Percentiles rank a stretch among this genome's conserved stretches.
Evolutionary conservation across 139 green algal species (phyloP).

Genomic region (Chlorella ohadii): DNA sequence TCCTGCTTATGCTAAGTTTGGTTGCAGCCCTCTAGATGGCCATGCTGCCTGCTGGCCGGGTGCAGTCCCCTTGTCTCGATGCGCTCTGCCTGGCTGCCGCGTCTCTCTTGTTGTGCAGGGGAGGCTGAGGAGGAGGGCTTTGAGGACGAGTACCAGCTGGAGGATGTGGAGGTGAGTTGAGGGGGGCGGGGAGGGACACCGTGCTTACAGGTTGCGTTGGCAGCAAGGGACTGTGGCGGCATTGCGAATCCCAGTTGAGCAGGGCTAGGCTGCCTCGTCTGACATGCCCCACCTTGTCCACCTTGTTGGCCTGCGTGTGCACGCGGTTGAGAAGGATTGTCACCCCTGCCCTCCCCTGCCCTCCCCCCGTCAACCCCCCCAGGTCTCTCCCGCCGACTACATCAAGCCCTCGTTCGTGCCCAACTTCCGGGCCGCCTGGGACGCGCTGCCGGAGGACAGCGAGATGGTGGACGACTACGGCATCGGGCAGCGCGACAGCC

Average conservation of each 20-base stretch:
- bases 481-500: slow-evolving; percentile 80
- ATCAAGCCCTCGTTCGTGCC: slow-evolving; percentile 71
- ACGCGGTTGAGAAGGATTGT: too few species aligned
- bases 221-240: too few species aligned
- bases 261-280: too few species aligned
- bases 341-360: too few species aligned
- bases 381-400: slow-evolving; percentile 81
- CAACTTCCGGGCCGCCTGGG: slow-evolving; percentile 91
- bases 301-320: too few species aligned
- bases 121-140: slow-evolving; percentile 95
- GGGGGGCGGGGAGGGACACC: background rate
- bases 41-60: too few species aligned
- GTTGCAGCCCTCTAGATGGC: too few species aligned
- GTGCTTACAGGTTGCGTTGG: too few species aligned
- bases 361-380: background rate
- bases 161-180: slow-evolving; percentile 85
- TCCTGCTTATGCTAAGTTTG: too few species aligned
- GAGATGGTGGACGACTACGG: slow-evolving; percentile 94
- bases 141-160: slow-evolving; percentile 98
- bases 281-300: too few species aligned
- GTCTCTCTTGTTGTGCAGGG: slow-evolving; percentile 38
- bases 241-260: background rate
- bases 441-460: slow-evolving; percentile 75
- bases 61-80: too few species aligned
- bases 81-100: too few species aligned